phyloP scores from a whole-genome alignment of 2,329 filamentous ascomycete species.

The Clathrospora elynae region DNA sequence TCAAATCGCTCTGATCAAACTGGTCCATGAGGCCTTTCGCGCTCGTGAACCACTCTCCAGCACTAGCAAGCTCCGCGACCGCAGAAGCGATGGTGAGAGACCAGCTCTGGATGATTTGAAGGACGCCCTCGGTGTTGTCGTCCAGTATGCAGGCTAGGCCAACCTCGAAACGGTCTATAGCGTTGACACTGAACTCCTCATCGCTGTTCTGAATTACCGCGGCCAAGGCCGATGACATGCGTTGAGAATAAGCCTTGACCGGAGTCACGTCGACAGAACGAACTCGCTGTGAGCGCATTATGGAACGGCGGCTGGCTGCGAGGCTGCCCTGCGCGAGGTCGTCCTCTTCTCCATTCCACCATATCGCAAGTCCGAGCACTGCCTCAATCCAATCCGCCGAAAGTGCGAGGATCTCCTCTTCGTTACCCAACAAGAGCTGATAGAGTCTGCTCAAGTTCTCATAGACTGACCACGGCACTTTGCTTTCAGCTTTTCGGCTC shows the following conservation, averaged over 20 bases:
- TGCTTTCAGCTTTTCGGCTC: slow-evolving; percentile 76
- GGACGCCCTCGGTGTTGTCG: slow-evolving; percentile 75
- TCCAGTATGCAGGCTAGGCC: slow-evolving; percentile 82
- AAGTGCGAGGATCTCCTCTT: slow-evolving; percentile 73
- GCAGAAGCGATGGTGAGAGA: slow-evolving; percentile 79
- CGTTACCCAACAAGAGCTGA: slow-evolving; percentile 76
- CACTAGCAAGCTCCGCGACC: slow-evolving; percentile 80
- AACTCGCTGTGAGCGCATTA: slow-evolving; percentile 49
- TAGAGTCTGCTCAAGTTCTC: slow-evolving; percentile 82
- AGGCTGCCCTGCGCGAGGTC: slow-evolving; percentile 51
- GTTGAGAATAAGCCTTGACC: slow-evolving; percentile 73
- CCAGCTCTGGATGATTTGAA: slow-evolving; percentile 77
- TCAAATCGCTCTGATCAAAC: slow-evolving; percentile 81
- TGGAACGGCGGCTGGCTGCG: slow-evolving; percentile 51
- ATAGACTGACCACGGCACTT: slow-evolving; percentile 88
- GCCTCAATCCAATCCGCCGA: slow-evolving; percentile 94
- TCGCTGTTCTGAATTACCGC: slow-evolving; percentile 68
- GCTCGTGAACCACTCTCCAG: slow-evolving; percentile 77
- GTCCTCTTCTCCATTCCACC: slow-evolving; percentile 82
- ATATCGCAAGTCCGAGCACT: slow-evolving; percentile 78
- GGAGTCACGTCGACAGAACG: slow-evolving; percentile 58
- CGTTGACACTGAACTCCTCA: slow-evolving; percentile 72
- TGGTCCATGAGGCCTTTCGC: slow-evolving; percentile 62
- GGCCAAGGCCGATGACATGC: slow-evolving; percentile 73
- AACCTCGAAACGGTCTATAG: slow-evolving; percentile 76